phyloP scores from a whole-genome alignment of 2,329 filamentous ascomycete genomes.

The Microsporum audouinii region DNA sequence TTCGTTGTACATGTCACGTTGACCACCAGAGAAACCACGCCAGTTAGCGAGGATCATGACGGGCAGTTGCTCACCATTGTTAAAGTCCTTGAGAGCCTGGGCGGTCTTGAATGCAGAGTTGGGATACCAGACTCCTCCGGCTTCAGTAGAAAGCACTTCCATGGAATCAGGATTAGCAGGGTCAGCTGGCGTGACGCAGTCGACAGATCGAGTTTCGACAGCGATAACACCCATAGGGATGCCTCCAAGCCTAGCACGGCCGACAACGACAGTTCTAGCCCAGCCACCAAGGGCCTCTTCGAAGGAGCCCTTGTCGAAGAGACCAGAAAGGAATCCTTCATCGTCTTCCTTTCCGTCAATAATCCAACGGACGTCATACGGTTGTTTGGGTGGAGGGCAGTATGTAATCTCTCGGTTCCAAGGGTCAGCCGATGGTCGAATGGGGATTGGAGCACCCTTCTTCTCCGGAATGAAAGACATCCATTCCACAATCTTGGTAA shows the following conservation, averaged over 20 bases:
- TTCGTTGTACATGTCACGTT: constrained; percentile 99
- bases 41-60: constrained; percentile 99
- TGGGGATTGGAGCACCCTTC: constrained; percentile 85
- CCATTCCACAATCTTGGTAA: constrained; percentile 97
- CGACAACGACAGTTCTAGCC: constrained; percentile 93
- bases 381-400: constrained; percentile 64
- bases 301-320: constrained; percentile 95
- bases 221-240: constrained; percentile 98
- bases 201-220: constrained; percentile 88
- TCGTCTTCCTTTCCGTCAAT: constrained; percentile 80
- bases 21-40: constrained; percentile 99
- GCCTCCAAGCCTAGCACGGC: constrained; percentile 88
- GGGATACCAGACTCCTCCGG: constrained; percentile 98
- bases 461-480: constrained; percentile 94
- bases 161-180: constrained; percentile 97
- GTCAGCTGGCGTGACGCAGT: constrained; percentile 93
- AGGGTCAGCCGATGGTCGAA: constrained; percentile 68
- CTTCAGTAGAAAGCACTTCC: constrained; percentile 87
- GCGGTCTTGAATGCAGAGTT: constrained; percentile 99
- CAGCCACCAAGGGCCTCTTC: constrained; percentile 93
- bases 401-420: constrained; percentile 92
- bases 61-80: constrained; percentile 94
- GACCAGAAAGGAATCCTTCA: constrained; percentile 67
- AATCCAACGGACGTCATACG: constrained; percentile 89
- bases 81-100: constrained; percentile 97